A percentile compares a stretch with the other conserved stretches of the same genome.
Conservation (phyloP, 495 filamentous ascomycete species). For the Aspergillus sclerotiicarbonarius region DNA sequence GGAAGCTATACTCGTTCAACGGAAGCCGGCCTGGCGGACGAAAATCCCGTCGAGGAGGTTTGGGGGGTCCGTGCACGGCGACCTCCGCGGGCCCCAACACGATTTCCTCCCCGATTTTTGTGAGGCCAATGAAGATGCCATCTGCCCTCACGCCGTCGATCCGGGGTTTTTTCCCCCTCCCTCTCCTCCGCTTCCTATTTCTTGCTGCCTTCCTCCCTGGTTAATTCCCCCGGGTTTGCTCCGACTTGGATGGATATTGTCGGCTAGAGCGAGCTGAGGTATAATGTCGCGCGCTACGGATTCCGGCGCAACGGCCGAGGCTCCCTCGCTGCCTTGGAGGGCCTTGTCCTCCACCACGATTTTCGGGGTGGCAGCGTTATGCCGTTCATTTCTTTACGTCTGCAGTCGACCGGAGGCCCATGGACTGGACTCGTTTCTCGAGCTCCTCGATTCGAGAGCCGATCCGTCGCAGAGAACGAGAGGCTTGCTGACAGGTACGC, state of each 20-base stretch:
- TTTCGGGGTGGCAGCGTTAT: slow-evolving; percentile 43
- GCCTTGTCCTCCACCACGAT: slow-evolving; percentile 41
- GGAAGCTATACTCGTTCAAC: neutral
- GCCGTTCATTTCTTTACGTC: slow-evolving; percentile 45
- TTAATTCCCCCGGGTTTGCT: slow-evolving; percentile 1
- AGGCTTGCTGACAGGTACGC: slow-evolving; percentile 81
- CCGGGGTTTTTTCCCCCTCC: slow-evolving; percentile 9
- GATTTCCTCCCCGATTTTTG: neutral
- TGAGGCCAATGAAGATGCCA: slow-evolving; percentile 17
- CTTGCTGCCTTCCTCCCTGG: slow-evolving; percentile 11
- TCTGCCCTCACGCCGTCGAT: slow-evolving; percentile 16
- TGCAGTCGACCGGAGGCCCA: slow-evolving; percentile 55
- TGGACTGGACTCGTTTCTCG: slow-evolving; percentile 71
- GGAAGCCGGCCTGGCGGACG: slow-evolving; percentile 1
- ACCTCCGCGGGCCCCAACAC: slow-evolving; percentile 24
- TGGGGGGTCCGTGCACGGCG: slow-evolving; percentile 19
- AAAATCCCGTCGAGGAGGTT: slow-evolving; percentile 23
- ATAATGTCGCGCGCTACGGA: slow-evolving; percentile 33
- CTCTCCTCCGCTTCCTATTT: slow-evolving; percentile 1
- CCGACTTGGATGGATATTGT: slow-evolving; percentile 26
- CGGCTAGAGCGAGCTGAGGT: slow-evolving; percentile 15
- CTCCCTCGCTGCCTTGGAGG: slow-evolving; percentile 46
- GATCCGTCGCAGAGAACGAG: slow-evolving; percentile 66
- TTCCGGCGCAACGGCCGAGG: slow-evolving; percentile 40
- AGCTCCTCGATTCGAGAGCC: slow-evolving; percentile 69